A percentile compares a stretch with the other conserved stretches of the same genome.
Conservation (phyloP, 169 alveolate genomes). For the Cyclospora cayetanensis region DNA sequence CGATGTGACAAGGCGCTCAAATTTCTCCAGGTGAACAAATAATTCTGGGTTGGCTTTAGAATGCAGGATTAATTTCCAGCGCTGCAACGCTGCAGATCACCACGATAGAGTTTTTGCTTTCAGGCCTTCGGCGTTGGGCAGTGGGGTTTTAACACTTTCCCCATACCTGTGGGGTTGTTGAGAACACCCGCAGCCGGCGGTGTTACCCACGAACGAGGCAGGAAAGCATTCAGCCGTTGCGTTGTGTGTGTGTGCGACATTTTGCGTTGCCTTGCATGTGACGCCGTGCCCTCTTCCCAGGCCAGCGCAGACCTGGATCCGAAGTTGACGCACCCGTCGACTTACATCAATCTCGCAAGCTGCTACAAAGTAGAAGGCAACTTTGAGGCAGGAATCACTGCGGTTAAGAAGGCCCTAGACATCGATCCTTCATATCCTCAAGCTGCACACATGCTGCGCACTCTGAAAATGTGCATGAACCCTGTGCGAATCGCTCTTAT, state of each 20-base stretch:
- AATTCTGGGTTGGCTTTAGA: not conserved
- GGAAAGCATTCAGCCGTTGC: too few relatives aligned
- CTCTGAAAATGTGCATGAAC: slow-evolving; percentile 58
- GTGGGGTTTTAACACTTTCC: too few relatives aligned
- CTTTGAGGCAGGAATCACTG: slow-evolving; percentile 38
- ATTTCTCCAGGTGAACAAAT: slow-evolving; percentile 74
- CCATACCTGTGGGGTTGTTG: too few relatives aligned
- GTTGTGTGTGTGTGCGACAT: not conserved
- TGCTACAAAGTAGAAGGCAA: slow-evolving; percentile 67
- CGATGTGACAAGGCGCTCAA: slow-evolving; percentile 76
- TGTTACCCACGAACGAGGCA: too few relatives aligned
- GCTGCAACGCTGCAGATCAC: too few relatives aligned
- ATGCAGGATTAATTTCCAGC: too few relatives aligned
- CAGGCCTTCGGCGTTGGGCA: too few relatives aligned
- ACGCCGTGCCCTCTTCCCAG: too few relatives aligned
- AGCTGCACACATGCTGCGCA: slow-evolving; percentile 63
- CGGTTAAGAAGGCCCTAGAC: slow-evolving; percentile 62
- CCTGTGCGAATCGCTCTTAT: slow-evolving; percentile 59
- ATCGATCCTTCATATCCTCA: slow-evolving; percentile 61
- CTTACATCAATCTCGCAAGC: slow-evolving; percentile 62
- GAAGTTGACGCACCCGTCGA: slow-evolving; percentile 57
- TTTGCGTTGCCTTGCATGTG: not conserved
- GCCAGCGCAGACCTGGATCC: slow-evolving; percentile 58
- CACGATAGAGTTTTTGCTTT: too few relatives aligned
- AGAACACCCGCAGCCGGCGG: too few relatives aligned